These are phyloP conservation scores for Debaryomyces castellii DNA, from an alignment of 805 yeast genomes.

Conservation along the genomic window DNA sequence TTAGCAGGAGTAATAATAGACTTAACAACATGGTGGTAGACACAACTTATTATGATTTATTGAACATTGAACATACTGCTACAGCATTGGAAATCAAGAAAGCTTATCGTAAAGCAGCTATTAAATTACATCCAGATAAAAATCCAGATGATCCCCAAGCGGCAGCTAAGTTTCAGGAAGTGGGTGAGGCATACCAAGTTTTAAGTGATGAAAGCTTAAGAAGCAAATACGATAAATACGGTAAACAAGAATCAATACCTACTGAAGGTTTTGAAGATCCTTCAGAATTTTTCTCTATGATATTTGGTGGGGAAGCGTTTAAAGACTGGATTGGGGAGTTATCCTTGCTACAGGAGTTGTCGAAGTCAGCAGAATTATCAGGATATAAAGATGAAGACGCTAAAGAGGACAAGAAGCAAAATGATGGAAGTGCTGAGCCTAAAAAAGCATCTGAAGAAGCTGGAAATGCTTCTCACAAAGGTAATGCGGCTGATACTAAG, in stretches of 20 bases:
- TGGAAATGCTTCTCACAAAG: not conserved
- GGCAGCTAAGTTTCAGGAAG: conserved; percentile 45
- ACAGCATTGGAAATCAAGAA: conserved; percentile 45
- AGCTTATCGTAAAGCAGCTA: conserved; percentile 46
- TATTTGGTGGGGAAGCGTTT: conserved; percentile 84
- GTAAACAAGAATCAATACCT: conserved; percentile 65
- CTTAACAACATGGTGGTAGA: conserved; percentile 42
- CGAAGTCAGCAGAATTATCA: conserved; percentile 42
- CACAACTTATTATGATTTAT: conserved; percentile 42
- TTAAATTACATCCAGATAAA: conserved; percentile 44
- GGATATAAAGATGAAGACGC: conserved; percentile 33
- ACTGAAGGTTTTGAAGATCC: conserved; percentile 77
- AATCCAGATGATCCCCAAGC: conserved; percentile 47
- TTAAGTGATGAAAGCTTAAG: conserved; percentile 64
- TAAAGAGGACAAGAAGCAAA: conserved; percentile 19
- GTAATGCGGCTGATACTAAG: conserved; percentile 1
- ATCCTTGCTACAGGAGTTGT: conserved; percentile 47
- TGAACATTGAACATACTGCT: conserved; percentile 33
- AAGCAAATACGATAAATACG: conserved; percentile 69
- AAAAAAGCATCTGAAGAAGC: not conserved
- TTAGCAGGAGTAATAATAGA: not conserved
- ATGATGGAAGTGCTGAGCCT: not conserved
- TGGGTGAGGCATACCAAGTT: conserved; percentile 76
- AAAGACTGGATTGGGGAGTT: conserved; percentile 82
- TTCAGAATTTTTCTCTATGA: conserved; percentile 74